Conservation (phyloP, 257 asterid genomes). For the Vinca minor region DNA sequence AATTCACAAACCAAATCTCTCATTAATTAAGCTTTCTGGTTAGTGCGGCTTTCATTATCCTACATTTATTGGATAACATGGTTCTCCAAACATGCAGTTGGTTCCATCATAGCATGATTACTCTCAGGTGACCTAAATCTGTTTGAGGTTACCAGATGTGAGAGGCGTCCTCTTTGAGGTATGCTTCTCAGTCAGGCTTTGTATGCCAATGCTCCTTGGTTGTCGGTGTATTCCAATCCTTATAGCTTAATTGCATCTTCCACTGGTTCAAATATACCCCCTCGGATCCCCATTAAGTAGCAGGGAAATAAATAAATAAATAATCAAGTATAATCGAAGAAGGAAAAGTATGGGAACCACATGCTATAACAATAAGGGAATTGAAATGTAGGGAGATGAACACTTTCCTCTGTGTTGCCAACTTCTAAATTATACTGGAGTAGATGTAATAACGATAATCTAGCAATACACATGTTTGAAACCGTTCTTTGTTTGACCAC, state of each 20-base stretch:
- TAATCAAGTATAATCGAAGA: too few relatives aligned
- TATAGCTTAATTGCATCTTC: constrained; percentile 6
- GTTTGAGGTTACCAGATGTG: constrained; percentile 57
- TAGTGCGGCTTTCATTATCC: constrained; percentile 14
- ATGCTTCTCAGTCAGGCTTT: constrained; percentile 67
- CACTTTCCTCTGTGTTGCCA: not conserved
- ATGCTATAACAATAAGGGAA: too few relatives aligned
- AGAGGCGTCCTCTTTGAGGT: constrained; percentile 91
- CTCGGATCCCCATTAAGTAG: not conserved
- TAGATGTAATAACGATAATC: not conserved
- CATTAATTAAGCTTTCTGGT: constrained; percentile 4
- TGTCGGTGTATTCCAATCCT: constrained; percentile 4
- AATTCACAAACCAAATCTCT: constrained; percentile 6
- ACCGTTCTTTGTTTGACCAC: not conserved
- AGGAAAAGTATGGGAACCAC: not conserved
- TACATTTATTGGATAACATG: constrained; percentile 38
- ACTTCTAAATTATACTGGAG: too few relatives aligned
- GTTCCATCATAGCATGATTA: constrained; percentile 53
- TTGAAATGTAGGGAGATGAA: not conserved
- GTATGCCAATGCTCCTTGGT: constrained; percentile 14
- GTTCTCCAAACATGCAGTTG: constrained; percentile 77
- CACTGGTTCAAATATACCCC: not conserved
- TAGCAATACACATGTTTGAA: not conserved
- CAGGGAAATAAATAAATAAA: not conserved
- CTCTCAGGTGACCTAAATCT: constrained; percentile 53